Conservation (phyloP, 2,329 filamentous ascomycete genomes). For the Xylariaceae sp. region DNA sequence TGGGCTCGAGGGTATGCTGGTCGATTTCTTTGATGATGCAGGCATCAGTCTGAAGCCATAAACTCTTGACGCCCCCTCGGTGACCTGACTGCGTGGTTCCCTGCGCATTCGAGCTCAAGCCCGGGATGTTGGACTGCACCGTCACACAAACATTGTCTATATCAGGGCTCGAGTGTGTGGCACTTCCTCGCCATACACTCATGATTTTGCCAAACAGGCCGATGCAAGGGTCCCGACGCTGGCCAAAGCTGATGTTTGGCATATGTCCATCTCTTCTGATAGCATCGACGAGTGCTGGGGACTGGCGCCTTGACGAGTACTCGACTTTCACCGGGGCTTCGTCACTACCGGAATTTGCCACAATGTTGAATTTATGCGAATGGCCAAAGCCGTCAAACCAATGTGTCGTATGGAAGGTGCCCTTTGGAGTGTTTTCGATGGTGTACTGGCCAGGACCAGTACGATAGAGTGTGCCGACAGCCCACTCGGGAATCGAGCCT, state of each 20-base stretch:
- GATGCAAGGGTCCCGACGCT: constrained; percentile 73
- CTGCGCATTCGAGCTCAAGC: constrained; percentile 41
- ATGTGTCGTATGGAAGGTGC: constrained; percentile 66
- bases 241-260: constrained; percentile 66
- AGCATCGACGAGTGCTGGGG: constrained; percentile 62
- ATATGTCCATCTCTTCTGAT: constrained; percentile 63
- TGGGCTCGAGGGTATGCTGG: constrained; percentile 71
- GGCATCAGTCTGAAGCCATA: constrained; percentile 63
- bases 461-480: constrained; percentile 71
- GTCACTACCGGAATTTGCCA: constrained; percentile 38
- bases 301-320: constrained; percentile 73
- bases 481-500: constrained; percentile 71
- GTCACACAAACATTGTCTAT: constrained; percentile 67
- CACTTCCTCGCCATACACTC: constrained; percentile 53
- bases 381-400: constrained; percentile 83
- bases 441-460: constrained; percentile 71
- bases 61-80: constrained; percentile 45
- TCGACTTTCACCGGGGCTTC: constrained; percentile 50
- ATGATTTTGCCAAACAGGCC: constrained; percentile 73
- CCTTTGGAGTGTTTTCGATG: constrained; percentile 59
- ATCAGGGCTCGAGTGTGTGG: constrained; percentile 31
- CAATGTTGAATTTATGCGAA: constrained; percentile 72
- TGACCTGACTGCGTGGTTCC: constrained; percentile 37
- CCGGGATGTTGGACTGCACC: constrained; percentile 66
- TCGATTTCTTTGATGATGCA: constrained; percentile 63